Base-by-base conservation (phyloP, 1,284 basidiomycete genomes). In the Papiliotrema laurentii region DNA sequence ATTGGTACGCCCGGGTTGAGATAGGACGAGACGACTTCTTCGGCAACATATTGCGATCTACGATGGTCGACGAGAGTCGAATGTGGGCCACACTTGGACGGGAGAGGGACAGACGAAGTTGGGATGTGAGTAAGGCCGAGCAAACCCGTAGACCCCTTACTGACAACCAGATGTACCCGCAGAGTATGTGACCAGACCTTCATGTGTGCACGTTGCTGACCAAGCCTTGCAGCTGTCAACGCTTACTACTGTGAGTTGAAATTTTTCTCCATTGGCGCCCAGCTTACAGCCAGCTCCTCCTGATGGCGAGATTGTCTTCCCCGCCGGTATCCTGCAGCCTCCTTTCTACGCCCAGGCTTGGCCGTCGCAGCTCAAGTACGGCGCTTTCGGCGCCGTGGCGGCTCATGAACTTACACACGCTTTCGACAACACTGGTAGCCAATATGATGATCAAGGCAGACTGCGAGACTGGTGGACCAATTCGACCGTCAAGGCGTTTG, bases 391-490 rank as follows among this genome's bases (percentile, higher is more conserved):
- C 21, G 83, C 86, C 43, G 84, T 93, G 14, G 90, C 90, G 11
- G 81, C 89, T 0, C 92, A 96, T 67, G 92, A 96, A 69, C 76
- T 96, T 43, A 89, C 43, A 80, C 92, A 97, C 66, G 90, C 90
- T 1, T 96, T 97, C 59, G 93, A 97, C 73, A 92, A 91, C 50
- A 80, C 87, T 37, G 94, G 94, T 10, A 63, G 64, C 36, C 76
- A 78, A 53, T 81, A 77, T 60, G 77, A 81, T 61, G 74, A 77
- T 52, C 58, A 75, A 34, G 79, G 79, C 54, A 66, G 72, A 43
- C 74, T 78, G 66, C 84, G 62, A 80, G 88, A 69, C 83, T 91
- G 77, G 79, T 97, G 54, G 88, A 88, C 69, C 73, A 91, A 73
- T 53, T 31, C 78, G 43, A 97, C 94, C 0, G 87, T 85, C 60